Percentiles rank a stretch among this genome's conserved stretches.
These are phyloP conservation scores for Cardamine resedifolia DNA, from an alignment of 345 rosid genomes.

Conservation along the genomic window DNA sequence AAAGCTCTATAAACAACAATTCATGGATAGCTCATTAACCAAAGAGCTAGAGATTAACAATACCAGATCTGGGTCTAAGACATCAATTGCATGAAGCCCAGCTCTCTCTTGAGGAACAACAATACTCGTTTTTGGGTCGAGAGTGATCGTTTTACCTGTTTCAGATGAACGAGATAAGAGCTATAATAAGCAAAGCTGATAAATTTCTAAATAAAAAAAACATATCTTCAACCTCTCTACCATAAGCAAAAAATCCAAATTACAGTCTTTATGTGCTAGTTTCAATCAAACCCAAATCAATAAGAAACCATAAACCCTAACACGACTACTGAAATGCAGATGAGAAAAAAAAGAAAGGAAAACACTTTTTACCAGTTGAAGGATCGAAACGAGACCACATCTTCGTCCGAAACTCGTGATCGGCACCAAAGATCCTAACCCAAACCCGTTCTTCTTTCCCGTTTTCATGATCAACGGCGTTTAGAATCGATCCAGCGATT, in stretches of 20 bases:
- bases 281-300: slow-evolving; percentile 1
- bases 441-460: slow-evolving; percentile 77
- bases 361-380: slow-evolving; percentile 53
- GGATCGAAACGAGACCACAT: slow-evolving; percentile 96
- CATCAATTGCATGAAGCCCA: slow-evolving; percentile 83
- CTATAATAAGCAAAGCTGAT: slow-evolving; percentile 1
- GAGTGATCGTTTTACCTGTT: slow-evolving; percentile 74
- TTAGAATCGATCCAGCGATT: slow-evolving; percentile 78
- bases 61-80: slow-evolving; percentile 98
- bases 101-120: slow-evolving; percentile 87
- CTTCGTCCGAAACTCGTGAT: slow-evolving; percentile 69
- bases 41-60: not conserved
- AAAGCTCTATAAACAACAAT: not conserved
- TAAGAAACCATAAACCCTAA: not conserved
- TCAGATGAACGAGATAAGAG: not conserved
- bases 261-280: not conserved
- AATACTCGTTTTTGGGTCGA: slow-evolving; percentile 63
- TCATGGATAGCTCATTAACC: not conserved
- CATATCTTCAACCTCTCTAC: not conserved
- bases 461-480: slow-evolving; percentile 63
- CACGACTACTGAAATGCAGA: not conserved
- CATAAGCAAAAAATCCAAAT: not conserved
- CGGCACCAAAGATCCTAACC: slow-evolving; percentile 86
- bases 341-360: not conserved
- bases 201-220: not conserved